A percentile compares a stretch with the other conserved stretches of the same genome.
phyloP scores from a whole-genome alignment of 768 basidiomycete species.

The Xerocomus spinulosus region DNA sequence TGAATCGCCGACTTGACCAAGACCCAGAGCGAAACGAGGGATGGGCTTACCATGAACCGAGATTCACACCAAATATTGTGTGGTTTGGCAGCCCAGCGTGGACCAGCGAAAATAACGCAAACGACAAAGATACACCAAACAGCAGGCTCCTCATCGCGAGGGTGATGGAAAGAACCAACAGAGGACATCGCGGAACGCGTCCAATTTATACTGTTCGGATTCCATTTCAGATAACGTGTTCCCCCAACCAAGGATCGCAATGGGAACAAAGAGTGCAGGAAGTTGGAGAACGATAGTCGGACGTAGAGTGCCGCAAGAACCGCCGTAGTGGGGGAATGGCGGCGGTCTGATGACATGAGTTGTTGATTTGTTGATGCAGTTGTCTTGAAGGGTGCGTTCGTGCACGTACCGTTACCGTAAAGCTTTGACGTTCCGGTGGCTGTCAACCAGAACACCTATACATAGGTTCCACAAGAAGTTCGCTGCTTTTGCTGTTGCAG shows the following conservation, averaged over 20 bases:
- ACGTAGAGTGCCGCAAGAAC: not conserved
- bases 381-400: too few species aligned
- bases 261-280: too few species aligned
- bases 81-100: conserved; percentile 17
- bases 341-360: too few species aligned
- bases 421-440: too few species aligned
- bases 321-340: not conserved
- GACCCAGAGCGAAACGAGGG: not conserved
- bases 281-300: too few species aligned
- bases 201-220: conserved; percentile 9
- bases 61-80: conserved; percentile 69
- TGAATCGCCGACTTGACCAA: conserved; percentile 24
- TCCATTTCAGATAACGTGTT: not conserved
- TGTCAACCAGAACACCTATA: too few species aligned
- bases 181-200: not conserved
- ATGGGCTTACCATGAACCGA: conserved; percentile 56
- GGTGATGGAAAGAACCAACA: not conserved
- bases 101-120: conserved; percentile 13
- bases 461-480: too few species aligned
- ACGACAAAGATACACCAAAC: conserved; percentile 10
- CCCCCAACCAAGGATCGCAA: conserved; percentile 2
- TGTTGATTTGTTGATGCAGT: too few species aligned
- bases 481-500: too few species aligned
- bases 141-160: conserved; percentile 21
- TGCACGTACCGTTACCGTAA: too few species aligned